A percentile compares a stretch with the other conserved stretches of the same genome.
Evolutionary conservation across 169 alveolate species (phyloP).

Genomic region (Perkinsus chesapeaki): DNA sequence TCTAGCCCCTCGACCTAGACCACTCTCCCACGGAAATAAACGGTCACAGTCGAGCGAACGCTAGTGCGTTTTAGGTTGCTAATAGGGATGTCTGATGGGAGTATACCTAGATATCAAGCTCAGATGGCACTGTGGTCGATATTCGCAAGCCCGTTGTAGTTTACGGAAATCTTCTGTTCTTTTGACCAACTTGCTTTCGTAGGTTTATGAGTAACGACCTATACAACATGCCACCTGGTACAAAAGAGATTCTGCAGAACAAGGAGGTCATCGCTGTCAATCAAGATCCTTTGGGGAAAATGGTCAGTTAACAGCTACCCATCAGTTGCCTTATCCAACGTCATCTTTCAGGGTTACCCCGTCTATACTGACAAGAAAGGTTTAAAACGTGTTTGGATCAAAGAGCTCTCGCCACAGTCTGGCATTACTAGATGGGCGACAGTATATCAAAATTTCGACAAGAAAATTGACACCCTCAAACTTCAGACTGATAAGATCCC

Average conservation of each 20-base stretch:
- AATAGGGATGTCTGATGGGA: conserved; percentile 60
- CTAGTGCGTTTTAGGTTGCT: not conserved
- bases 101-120: conserved; percentile 52
- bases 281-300: conserved; percentile 52
- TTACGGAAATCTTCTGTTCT: conserved; percentile 26
- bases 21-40: too few relatives aligned
- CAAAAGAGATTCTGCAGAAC: conserved; percentile 44
- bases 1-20: too few relatives aligned
- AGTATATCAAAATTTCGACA: not conserved
- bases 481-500: not conserved
- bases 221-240: conserved; percentile 36
- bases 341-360: not conserved
- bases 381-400: not conserved
- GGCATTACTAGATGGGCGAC: not conserved
- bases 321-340: not conserved
- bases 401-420: not conserved
- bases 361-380: not conserved
- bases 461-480: not conserved
- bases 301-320: too few relatives aligned
- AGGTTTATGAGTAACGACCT: conserved; percentile 33
- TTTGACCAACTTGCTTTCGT: not conserved
- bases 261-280: conserved; percentile 54
- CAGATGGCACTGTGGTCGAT: conserved; percentile 67
- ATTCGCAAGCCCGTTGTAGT: conserved; percentile 53
- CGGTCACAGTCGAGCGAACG: too few relatives aligned